These are phyloP conservation scores for Metroxylon sagu DNA, from an alignment of 176 grass and related monocot species.

Conservation along the genomic window DNA sequence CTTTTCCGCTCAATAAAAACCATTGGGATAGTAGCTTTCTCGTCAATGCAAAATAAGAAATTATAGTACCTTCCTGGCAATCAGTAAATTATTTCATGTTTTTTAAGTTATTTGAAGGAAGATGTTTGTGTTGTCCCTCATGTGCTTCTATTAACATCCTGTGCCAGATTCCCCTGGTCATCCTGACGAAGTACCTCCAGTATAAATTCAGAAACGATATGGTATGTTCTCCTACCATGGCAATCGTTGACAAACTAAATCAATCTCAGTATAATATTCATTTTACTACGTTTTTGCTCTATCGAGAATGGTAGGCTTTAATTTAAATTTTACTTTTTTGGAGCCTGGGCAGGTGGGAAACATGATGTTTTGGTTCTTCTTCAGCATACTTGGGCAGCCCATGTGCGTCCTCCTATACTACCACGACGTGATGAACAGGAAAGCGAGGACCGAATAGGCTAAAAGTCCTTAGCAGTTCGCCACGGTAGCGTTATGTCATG, in stretches of 20 bases:
- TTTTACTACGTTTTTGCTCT: neutral
- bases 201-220: slow-evolving; percentile 67
- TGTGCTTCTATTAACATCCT: neutral
- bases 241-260: too few species aligned
- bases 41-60: too few species aligned
- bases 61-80: too few species aligned
- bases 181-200: slow-evolving; percentile 81
- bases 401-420: slow-evolving; percentile 96
- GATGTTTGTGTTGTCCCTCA: too few species aligned
- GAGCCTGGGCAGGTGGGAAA: slow-evolving; percentile 63
- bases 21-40: too few species aligned
- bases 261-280: neutral
- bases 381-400: slow-evolving; percentile 91
- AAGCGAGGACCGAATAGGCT: slow-evolving; percentile 29
- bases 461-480: too few species aligned
- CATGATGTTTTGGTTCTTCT: slow-evolving; percentile 99
- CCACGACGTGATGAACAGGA: slow-evolving; percentile 97
- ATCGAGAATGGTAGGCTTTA: too few species aligned
- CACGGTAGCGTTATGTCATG: too few species aligned
- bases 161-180: slow-evolving; percentile 69
- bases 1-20: too few species aligned
- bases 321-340: neutral
- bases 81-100: too few species aligned
- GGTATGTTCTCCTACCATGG: slow-evolving; percentile 26
- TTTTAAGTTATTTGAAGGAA: too few species aligned